A percentile compares a stretch with the other conserved stretches of the same genome.
Conservation (phyloP, 148 eudicot species). For the Chenopodium formosanum region DNA sequence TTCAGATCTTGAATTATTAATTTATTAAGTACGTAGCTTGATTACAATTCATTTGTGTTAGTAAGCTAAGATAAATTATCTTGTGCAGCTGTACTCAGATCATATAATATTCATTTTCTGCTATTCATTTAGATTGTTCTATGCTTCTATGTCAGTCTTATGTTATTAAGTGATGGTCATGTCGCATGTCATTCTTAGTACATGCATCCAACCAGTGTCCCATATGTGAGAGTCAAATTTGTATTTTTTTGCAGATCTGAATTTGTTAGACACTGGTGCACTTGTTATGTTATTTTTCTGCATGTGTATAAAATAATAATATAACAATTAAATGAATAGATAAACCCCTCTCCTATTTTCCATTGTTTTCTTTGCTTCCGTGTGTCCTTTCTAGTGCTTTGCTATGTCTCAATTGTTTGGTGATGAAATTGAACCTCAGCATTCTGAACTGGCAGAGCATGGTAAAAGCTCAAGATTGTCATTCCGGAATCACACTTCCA, state of each 20-base stretch:
- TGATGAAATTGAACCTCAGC: slow-evolving; percentile 42
- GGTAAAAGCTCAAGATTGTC: slow-evolving; percentile 51
- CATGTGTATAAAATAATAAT: background rate
- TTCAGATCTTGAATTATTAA: background rate
- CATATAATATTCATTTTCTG: background rate
- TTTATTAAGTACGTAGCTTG: background rate
- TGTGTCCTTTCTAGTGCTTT: slow-evolving; percentile 5
- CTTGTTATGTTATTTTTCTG: background rate
- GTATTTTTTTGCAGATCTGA: background rate
- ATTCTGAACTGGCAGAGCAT: slow-evolving; percentile 41
- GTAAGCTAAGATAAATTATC: background rate
- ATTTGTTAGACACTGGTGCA: background rate
- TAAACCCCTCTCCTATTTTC: background rate
- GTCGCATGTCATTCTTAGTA: background rate
- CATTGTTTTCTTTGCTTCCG: slow-evolving; percentile 5
- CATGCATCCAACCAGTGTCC: background rate
- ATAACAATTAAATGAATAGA: background rate
- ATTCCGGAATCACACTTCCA: slow-evolving; percentile 31
- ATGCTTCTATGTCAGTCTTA: background rate
- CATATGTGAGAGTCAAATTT: slow-evolving; percentile 3
- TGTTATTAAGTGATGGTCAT: background rate
- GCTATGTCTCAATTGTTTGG: slow-evolving; percentile 43
- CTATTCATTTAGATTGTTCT: background rate
- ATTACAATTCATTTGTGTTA: background rate
- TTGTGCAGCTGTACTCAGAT: background rate